Evolutionary conservation across 192 early-diverging fungal species (phyloP).

Genomic region (Mortierella claussenii): DNA sequence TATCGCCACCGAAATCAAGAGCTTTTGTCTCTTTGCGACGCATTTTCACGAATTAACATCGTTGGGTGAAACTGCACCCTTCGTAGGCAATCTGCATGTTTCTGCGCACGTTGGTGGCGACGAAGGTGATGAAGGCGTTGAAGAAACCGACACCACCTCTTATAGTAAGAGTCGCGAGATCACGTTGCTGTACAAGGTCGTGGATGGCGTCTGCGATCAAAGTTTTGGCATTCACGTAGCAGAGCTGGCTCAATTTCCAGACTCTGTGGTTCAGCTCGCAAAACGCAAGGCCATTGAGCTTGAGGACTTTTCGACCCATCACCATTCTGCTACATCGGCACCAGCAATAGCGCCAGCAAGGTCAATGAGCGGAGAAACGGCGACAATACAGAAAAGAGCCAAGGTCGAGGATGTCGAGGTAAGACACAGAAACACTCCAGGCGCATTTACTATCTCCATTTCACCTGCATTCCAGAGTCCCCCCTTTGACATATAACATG

Average conservation of each 20-base stretch:
- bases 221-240: conserved; percentile 99
- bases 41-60: conserved; percentile 98
- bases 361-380: conserved; percentile 17
- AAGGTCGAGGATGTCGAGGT: conserved; percentile 37
- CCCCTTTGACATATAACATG: not conserved
- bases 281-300: conserved; percentile 89
- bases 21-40: conserved; percentile 93
- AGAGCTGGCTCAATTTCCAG: conserved; percentile 91
- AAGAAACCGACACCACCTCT: conserved; percentile 17
- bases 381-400: conserved; percentile 16
- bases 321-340: not conserved
- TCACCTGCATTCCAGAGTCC: not conserved
- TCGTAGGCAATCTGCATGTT: conserved; percentile 92
- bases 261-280: conserved; percentile 82
- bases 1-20: conserved; percentile 71
- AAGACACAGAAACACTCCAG: conserved; percentile 10
- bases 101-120: conserved; percentile 67
- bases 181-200: conserved; percentile 93
- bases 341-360: not conserved
- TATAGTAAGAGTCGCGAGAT: conserved; percentile 62
- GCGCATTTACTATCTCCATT: not conserved
- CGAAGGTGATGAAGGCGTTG: not conserved
- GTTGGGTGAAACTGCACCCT: conserved; percentile 72
- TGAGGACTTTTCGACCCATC: conserved; percentile 74
- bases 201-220: conserved; percentile 90